Base-by-base conservation (phyloP, 1,139 yeast species). In the Pichia sp. region DNA sequence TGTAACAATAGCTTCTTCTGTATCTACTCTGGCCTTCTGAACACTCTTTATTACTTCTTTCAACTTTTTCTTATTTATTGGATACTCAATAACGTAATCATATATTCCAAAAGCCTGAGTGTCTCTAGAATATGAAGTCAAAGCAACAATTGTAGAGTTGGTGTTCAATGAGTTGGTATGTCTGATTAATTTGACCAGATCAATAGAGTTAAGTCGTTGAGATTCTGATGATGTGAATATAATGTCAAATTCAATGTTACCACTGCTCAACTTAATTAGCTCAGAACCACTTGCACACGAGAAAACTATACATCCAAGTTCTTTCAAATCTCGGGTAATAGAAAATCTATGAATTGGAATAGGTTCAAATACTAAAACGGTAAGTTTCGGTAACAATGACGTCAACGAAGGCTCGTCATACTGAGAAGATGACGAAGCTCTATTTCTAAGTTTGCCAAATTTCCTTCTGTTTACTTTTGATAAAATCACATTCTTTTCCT, bases 231-330 rank as follows among this genome's bases (percentile, higher is more conserved):
- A 93, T 0, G 95, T 84, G 58, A 92, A 76, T 41, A 93, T 90
- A 47, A 90, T 64, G 70, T 92, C 97, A 72, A 90, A 93, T 63
- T 82, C 84, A 30, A 90, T 89, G 54, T 85, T 86, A 44, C 96
- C 87, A 0, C 95, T 87, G 6, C 93, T 90, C 55, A 95, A 72
- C 57, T 95, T 78, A 13, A 90, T 81, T 54, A 90, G 76, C 60
- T 90, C 97, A 59, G 90, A 93, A 1, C 96, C 96, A 59, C 85
- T 84, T 0, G 84, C 75, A 7, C 88, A 88, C 1, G 90, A 76
- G 7, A 89, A 89, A 8, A 90, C 96, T 13, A 86, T 81, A 70
- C 97, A 90, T 0, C 95, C 96, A 38, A 86, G 69, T 54, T 79
- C 76, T 58, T 84, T 90, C 57, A 93, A 72, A 62, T 85, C 76